phyloP scores from a whole-genome alignment of 306 rosid species.

The Cicer judaicum region DNA sequence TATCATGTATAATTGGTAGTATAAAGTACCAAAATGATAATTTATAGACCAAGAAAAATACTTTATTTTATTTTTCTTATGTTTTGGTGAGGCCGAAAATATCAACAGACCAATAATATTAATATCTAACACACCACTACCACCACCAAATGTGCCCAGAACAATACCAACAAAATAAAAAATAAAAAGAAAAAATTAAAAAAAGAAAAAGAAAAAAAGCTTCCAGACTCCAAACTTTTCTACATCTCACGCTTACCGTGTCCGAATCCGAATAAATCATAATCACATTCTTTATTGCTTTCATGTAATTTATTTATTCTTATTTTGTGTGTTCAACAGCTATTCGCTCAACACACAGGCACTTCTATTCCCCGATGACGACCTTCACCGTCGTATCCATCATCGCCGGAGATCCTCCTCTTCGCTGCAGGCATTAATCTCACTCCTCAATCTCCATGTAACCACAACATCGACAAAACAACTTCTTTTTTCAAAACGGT shows the following conservation, averaged over 20 bases:
- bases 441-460: not conserved
- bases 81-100: too few species aligned
- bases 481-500: slow-evolving; percentile 24
- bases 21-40: too few species aligned
- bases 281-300: slow-evolving; percentile 41
- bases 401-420: slow-evolving; percentile 50
- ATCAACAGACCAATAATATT: too few species aligned
- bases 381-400: slow-evolving; percentile 38
- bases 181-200: not conserved
- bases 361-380: slow-evolving; percentile 30
- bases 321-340: slow-evolving; percentile 21
- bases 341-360: slow-evolving; percentile 15
- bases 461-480: slow-evolving; percentile 11
- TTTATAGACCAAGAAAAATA: too few species aligned
- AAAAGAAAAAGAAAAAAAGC: not conserved
- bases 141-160: too few species aligned
- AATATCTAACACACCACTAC: too few species aligned
- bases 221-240: slow-evolving; percentile 19
- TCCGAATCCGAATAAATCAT: slow-evolving; percentile 37
- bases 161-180: not conserved
- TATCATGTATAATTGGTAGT: too few species aligned
- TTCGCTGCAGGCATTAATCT: slow-evolving; percentile 47
- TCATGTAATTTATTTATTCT: not conserved
- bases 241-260: not conserved
- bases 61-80: too few species aligned